phyloP scores from a whole-genome alignment of 176 grass and related monocot species.

The Rhipidocladum racemiflorum region DNA sequence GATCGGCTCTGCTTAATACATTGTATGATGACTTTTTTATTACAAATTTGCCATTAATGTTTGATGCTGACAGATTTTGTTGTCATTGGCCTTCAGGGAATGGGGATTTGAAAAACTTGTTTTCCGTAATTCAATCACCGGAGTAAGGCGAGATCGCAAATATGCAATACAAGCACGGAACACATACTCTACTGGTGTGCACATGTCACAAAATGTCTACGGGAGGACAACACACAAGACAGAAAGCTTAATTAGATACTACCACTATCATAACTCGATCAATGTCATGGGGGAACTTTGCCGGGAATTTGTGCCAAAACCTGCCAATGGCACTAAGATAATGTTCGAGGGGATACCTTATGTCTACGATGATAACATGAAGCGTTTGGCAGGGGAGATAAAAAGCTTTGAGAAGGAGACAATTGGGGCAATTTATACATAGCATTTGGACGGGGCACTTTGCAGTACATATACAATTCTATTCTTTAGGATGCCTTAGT shows the following conservation, averaged over 20 bases:
- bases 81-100: constrained; percentile 37
- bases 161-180: constrained; percentile 80
- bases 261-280: constrained; percentile 83
- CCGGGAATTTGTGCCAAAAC: constrained; percentile 38
- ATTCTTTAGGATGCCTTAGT: background rate
- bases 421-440: constrained; percentile 29
- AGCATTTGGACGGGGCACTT: background rate
- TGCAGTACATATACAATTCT: constrained; percentile 21
- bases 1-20: background rate
- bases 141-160: constrained; percentile 68
- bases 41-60: background rate
- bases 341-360: constrained; percentile 61
- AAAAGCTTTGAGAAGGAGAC: constrained; percentile 58
- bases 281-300: constrained; percentile 56
- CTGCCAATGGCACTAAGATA: constrained; percentile 33
- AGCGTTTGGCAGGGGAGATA: constrained; percentile 42
- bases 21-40: background rate
- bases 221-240: constrained; percentile 68
- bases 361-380: constrained; percentile 60
- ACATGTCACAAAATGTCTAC: constrained; percentile 73
- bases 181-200: constrained; percentile 70
- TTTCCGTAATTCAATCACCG: constrained; percentile 57
- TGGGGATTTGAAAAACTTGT: constrained; percentile 96
- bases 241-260: constrained; percentile 77
- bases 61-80: background rate